Conservation (phyloP, 805 yeast genomes). For the Hagleromyces aurorensis region DNA sequence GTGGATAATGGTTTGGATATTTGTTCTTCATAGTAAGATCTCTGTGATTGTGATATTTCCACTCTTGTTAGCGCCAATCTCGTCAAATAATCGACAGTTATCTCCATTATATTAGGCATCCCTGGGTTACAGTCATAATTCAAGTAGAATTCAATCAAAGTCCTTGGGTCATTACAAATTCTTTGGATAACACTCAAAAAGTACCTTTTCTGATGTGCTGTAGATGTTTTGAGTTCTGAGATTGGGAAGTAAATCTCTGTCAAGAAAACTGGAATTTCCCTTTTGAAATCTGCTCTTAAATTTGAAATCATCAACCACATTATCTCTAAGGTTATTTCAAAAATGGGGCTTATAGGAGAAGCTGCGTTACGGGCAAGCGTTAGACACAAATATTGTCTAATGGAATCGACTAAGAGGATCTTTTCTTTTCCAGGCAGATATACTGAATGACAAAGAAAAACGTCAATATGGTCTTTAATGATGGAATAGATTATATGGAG, state of each 20-base stretch:
- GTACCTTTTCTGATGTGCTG: conserved; percentile 87
- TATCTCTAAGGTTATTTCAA: conserved; percentile 84
- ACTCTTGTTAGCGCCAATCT: conserved; percentile 62
- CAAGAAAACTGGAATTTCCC: conserved; percentile 89
- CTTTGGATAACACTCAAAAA: conserved; percentile 74
- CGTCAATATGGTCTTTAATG: conserved; percentile 74
- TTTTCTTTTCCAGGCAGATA: conserved; percentile 47
- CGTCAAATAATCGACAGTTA: conserved; percentile 64
- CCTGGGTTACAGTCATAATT: conserved; percentile 89
- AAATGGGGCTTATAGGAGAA: conserved; percentile 82
- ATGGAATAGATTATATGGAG: conserved; percentile 83
- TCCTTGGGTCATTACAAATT: conserved; percentile 79
- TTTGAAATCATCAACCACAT: conserved; percentile 84
- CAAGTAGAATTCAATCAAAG: conserved; percentile 84
- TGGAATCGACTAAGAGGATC: conserved; percentile 64
- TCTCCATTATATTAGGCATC: conserved; percentile 80
- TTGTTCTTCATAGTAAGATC: conserved; percentile 45
- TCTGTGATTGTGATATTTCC: conserved; percentile 64
- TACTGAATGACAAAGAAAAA: conserved; percentile 56
- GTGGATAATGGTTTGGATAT: conserved; percentile 55
- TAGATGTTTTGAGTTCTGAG: conserved; percentile 83
- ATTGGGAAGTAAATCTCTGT: conserved; percentile 92
- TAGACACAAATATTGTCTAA: conserved; percentile 76
- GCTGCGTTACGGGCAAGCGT: conserved; percentile 88
- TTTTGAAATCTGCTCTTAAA: conserved; percentile 78